A percentile compares a stretch with the other conserved stretches of the same genome.
phyloP scores from a whole-genome alignment of 345 rosid species.

The Salix exigua region DNA sequence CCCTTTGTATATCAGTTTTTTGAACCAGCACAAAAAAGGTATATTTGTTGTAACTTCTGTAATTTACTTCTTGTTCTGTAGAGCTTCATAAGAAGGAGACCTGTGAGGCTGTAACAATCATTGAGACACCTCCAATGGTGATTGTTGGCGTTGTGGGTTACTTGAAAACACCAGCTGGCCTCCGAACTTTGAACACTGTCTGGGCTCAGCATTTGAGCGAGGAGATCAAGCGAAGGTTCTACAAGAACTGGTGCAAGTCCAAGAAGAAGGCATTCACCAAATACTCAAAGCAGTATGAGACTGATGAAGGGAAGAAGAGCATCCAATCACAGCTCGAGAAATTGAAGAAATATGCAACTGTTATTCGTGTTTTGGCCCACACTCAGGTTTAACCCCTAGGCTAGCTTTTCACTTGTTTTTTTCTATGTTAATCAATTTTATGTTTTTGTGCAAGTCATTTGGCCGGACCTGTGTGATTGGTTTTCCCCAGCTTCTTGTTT shows the following conservation, averaged over 20 bases:
- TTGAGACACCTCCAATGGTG: conserved; percentile 84
- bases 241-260: conserved; percentile 82
- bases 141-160: conserved; percentile 84
- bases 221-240: conserved; percentile 75
- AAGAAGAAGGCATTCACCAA: conserved; percentile 87
- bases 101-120: conserved; percentile 76
- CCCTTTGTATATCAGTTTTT: background rate
- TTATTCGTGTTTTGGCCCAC: conserved; percentile 77
- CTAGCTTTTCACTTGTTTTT: background rate
- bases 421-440: background rate
- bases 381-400: conserved; percentile 48
- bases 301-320: conserved; percentile 64
- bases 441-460: background rate
- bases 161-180: conserved; percentile 71
- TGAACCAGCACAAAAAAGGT: background rate
- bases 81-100: conserved; percentile 96
- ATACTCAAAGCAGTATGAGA: conserved; percentile 52
- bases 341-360: conserved; percentile 68
- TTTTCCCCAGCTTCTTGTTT: background rate
- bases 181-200: conserved; percentile 65
- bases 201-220: conserved; percentile 92
- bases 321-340: conserved; percentile 71
- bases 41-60: background rate
- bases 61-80: conserved; percentile 1
- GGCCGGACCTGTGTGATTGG: no score